Conservation (phyloP, 2,329 filamentous ascomycete species). For the Paraphaeosphaeria sporulosa region DNA sequence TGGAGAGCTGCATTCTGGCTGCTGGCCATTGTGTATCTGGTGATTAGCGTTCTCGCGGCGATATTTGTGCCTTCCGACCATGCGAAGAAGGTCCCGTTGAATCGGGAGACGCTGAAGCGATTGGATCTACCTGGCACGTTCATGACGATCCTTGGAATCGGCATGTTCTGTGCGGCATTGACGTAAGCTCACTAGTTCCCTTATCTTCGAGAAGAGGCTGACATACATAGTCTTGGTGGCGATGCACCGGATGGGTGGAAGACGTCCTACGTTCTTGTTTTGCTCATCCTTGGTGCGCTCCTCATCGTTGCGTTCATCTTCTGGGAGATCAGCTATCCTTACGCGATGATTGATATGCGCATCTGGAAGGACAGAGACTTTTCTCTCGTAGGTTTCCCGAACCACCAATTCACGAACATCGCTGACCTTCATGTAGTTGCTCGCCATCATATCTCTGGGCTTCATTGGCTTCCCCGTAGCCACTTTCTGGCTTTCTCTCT, state of each 20-base stretch:
- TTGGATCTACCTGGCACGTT: conserved; percentile 69
- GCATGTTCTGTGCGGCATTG: conserved; percentile 68
- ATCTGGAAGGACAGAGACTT: conserved; percentile 70
- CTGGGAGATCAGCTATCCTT: conserved; percentile 65
- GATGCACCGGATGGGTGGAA: conserved; percentile 70
- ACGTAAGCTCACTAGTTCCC: conserved; percentile 52
- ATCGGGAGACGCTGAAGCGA: conserved; percentile 58
- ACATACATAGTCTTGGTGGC: conserved; percentile 51
- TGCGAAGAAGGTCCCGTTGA: conserved; percentile 55
- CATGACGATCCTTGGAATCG: conserved; percentile 70
- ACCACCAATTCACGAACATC: background rate
- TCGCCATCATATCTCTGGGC: conserved; percentile 65
- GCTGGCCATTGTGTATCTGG: conserved; percentile 68
- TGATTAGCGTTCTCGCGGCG: conserved; percentile 64
- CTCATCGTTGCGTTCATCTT: conserved; percentile 65
- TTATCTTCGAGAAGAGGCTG: conserved; percentile 7
- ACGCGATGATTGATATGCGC: conserved; percentile 61
- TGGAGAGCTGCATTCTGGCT: conserved; percentile 71
- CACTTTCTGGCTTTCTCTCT: conserved; percentile 70
- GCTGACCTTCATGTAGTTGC: conserved; percentile 52
- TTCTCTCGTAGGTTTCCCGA: conserved; percentile 56
- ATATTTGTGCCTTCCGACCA: conserved; percentile 68
- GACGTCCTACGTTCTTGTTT: conserved; percentile 66
- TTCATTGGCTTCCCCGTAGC: conserved; percentile 69
- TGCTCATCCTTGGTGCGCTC: conserved; percentile 66